These are phyloP conservation scores for Linum trigynum DNA, from an alignment of 345 rosid species.

Conservation along the genomic window DNA sequence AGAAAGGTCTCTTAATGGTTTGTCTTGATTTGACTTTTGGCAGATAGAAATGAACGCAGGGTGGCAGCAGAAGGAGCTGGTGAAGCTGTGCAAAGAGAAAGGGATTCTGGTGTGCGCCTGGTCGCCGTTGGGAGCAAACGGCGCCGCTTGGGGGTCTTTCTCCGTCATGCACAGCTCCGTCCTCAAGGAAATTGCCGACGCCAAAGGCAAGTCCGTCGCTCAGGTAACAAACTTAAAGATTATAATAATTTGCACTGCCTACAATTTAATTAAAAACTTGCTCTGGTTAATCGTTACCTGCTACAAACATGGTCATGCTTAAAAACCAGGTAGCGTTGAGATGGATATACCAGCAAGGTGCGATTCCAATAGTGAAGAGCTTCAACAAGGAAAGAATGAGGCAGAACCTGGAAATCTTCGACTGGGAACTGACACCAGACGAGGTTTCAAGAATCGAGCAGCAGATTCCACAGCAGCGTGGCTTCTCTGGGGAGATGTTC, in stretches of 20 bases:
- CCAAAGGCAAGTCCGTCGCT: constrained; percentile 1
- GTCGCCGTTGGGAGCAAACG: background rate
- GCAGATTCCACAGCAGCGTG: background rate
- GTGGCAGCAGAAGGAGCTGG: background rate
- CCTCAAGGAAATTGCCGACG: background rate
- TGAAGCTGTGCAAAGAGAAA: background rate
- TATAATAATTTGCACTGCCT: too few relatives aligned
- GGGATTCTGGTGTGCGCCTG: background rate
- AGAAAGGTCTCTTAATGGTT: too few relatives aligned
- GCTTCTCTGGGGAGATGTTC: background rate
- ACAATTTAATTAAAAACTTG: too few relatives aligned
- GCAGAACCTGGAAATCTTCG: background rate
- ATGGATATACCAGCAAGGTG: constrained; percentile 2
- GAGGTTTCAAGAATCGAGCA: background rate
- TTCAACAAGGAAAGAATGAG: constrained; percentile 3
- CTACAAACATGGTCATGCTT: background rate
- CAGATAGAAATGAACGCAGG: constrained; percentile 1
- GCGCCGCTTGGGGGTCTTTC: constrained; percentile 1
- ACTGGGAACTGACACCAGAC: background rate
- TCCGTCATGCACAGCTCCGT: background rate
- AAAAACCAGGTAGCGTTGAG: background rate
- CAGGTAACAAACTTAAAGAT: background rate
- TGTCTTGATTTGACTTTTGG: background rate
- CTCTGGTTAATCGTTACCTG: too few relatives aligned
- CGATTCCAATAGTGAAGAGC: background rate